Evolutionary conservation across 805 yeast species (phyloP), one percentile per base, ranked within the genome.

Genomic region (Candida cerambycidarum): DNA sequence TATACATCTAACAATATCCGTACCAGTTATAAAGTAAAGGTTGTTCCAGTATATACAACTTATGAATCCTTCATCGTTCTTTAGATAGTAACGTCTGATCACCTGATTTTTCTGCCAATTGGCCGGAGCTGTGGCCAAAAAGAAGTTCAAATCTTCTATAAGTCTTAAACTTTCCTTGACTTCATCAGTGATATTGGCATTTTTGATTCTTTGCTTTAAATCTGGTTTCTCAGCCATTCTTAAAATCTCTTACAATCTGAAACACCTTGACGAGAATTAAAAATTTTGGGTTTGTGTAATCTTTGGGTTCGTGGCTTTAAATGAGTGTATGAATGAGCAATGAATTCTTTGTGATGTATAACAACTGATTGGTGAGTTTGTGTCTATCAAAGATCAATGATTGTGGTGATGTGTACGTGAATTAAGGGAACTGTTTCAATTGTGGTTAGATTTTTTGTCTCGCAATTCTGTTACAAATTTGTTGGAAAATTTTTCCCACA

Each of bases 41-140:
- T 85, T 85, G 56, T 89, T 86, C 97, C 98, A 92, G 53, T 76
- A 83, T 1, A 93, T 89, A 64, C 99, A 92, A 24, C 87, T 79
- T n/a, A 89, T 89, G 52, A 92, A 89, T 2, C 92, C 93, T 61
- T 90, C 97, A 45, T 87, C 95, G 49, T 84, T 85, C 53, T 89
- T 89, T 38, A 92, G 66, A 58, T 83, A 85, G 62, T 88, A 92
- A 41, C 96, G 71, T 57, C 96, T 75, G 38, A 93, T 86, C 35
- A 88, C 83, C 60, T 92, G 97, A 53, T 84, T 82, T 46, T 82
- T 85, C 57, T 82, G 89, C 96, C 97, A 92, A 56, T 84, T 85
- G 4, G 93, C 92, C 0, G 99, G 98, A 0, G 98, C 98, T 0
- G 96, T 88, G 2, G 89, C 87, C 35, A 92, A 67, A 56, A 92